These are phyloP conservation scores for Dillenia suffruticosa DNA, from an alignment of 164 flowering plant genomes.

Conservation along the genomic window DNA sequence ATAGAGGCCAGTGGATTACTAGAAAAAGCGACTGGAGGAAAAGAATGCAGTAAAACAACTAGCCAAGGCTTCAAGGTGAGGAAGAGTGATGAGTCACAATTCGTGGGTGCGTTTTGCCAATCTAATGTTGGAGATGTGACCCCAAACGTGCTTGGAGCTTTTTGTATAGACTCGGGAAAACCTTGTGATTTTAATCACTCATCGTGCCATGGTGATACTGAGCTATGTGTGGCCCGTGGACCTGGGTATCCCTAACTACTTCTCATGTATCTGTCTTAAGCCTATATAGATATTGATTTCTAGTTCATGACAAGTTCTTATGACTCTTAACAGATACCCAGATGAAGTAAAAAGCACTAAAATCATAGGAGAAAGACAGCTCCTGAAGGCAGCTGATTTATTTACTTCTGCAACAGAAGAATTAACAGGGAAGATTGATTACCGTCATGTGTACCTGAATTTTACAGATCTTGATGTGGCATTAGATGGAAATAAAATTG, in stretches of 20 bases:
- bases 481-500: conserved; percentile 21
- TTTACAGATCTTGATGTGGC: conserved; percentile 48
- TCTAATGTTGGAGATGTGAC: conserved; percentile 68
- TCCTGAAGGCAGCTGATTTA: conserved; percentile 40
- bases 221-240: conserved; percentile 58
- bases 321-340: conserved; percentile 39
- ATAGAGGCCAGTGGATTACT: conserved; percentile 14
- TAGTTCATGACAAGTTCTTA: neutral
- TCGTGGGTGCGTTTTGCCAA: conserved; percentile 68
- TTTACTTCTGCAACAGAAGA: conserved; percentile 37
- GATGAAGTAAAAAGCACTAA: conserved; percentile 60
- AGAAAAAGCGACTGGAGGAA: conserved; percentile 39
- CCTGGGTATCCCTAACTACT: conserved; percentile 38
- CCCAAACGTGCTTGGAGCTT: conserved; percentile 65
- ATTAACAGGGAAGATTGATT: conserved; percentile 47
- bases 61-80: conserved; percentile 42
- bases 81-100: conserved; percentile 34
- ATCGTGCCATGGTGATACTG: conserved; percentile 44
- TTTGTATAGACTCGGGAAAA: conserved; percentile 43
- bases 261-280: neutral
- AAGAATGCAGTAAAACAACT: conserved; percentile 23
- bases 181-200: conserved; percentile 65
- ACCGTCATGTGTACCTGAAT: conserved; percentile 43
- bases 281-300: neutral
- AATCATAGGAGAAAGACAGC: conserved; percentile 63